Evolutionary conservation across 2,329 filamentous ascomycete genomes (phyloP), one percentile per base, ranked within the genome.

Genomic region (Exophiala dermatitidis): DNA sequence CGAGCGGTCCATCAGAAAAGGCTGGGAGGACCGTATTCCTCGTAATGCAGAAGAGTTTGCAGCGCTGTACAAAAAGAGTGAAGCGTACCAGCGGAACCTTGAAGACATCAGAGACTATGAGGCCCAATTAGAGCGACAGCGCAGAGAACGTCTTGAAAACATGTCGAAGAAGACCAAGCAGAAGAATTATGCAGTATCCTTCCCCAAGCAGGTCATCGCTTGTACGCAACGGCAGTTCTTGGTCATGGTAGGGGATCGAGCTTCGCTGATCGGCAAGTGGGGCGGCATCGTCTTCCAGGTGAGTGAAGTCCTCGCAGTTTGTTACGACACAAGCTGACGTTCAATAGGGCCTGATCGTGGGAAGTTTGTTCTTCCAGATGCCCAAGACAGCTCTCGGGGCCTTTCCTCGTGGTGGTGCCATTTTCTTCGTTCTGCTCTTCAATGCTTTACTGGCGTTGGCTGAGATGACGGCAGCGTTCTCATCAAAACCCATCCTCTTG

Each of bases 341-440:
- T n/a, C 0, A 42, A 32, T 41, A 73, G 50, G 69, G 71, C 19
- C 62, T 76, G 9, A 74, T 76, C 48, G 65, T 73, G 9, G 73
- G 73, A 36, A 74, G 72, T 60, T 55, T 82, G 2, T 82, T 81
- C 65, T 81, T 73, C 61, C 69, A 81, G 54, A 69, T 78, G 34
- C 78, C 76, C 0, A 64, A 71, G 37, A 81, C 74, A 10, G 73
- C 77, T 33, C 68, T 69, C 5, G 80, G 80, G 7, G 75, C 78
- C 1, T 84, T 84, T 54, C 76, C 78, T 1, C 71, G 80, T 50
- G 81, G 81, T 40, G 80, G 80, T 66, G 76, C 80, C 1, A 71
- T 84, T 60, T 84, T 84, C 66, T 80, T 81, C 62, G 74, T 81
- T 52, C 67, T 85, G 1, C 69, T 85, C 1, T 84, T 83, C 70